Percentiles rank a stretch among this genome's conserved stretches.
These are phyloP conservation scores for Russula earlei DNA, from an alignment of 768 basidiomycete genomes.

Conservation along the genomic window DNA sequence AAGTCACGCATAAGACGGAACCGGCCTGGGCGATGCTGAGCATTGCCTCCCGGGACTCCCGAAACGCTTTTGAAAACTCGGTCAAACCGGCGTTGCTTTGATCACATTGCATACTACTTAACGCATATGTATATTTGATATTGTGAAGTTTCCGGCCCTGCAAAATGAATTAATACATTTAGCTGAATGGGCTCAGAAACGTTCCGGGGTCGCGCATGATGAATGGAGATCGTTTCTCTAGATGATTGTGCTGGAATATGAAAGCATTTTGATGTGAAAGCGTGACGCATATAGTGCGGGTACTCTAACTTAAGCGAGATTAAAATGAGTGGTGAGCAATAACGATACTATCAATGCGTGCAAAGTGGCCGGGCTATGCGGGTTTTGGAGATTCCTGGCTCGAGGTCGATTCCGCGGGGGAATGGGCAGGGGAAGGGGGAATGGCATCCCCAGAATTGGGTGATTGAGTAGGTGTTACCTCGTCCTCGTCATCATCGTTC, in stretches of 20 bases:
- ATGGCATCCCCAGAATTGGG: neutral
- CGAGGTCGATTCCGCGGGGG: neutral
- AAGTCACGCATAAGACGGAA: neutral
- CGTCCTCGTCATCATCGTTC: slow-evolving; percentile 17
- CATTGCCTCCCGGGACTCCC: slow-evolving; percentile 1
- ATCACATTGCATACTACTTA: slow-evolving; percentile 2
- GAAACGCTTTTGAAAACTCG: too few relatives aligned
- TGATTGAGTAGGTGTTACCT: neutral
- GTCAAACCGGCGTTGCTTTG: neutral
- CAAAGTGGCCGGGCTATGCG: neutral
- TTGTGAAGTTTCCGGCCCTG: neutral
- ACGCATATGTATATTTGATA: slow-evolving; percentile 1
- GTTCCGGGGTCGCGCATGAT: neutral
- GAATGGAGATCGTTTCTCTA: neutral
- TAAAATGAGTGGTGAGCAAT: slow-evolving; percentile 19
- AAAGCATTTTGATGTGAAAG: slow-evolving; percentile 5
- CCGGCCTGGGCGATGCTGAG: slow-evolving; percentile 5
- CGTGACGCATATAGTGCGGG: slow-evolving; percentile 3
- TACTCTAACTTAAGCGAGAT: slow-evolving; percentile 18
- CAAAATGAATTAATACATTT: neutral
- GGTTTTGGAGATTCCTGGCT: neutral
- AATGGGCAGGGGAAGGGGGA: neutral
- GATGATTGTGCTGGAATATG: neutral
- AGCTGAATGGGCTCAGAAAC: neutral
- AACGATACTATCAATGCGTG: slow-evolving; percentile 11